Conservation (phyloP, 1,284 basidiomycete species). For the Malassezia globosa region DNA sequence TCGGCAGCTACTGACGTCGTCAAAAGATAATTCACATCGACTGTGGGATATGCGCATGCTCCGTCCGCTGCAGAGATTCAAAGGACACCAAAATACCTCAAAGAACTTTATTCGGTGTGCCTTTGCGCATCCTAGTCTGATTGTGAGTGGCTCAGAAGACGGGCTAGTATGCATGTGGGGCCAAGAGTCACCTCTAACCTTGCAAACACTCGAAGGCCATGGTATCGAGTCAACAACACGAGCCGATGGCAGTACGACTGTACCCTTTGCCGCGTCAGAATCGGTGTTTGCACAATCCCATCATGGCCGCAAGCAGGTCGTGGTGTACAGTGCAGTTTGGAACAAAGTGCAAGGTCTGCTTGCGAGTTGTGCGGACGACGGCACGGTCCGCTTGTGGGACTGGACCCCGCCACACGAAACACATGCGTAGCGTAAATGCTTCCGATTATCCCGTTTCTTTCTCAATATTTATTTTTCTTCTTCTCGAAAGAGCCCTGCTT, state of each 20-base stretch:
- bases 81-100: slow-evolving; percentile 51
- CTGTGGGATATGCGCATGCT: slow-evolving; percentile 44
- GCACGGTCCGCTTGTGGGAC: slow-evolving; percentile 49
- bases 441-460: no score
- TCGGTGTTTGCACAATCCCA: neutral
- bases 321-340: slow-evolving; percentile 50
- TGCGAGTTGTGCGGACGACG: slow-evolving; percentile 50
- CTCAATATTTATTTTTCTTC: no score
- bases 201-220: slow-evolving; percentile 45
- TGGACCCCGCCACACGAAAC: slow-evolving; percentile 19
- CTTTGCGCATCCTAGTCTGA: slow-evolving; percentile 48
- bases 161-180: slow-evolving; percentile 46
- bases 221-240: slow-evolving; percentile 19
- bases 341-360: slow-evolving; percentile 46
- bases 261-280: slow-evolving; percentile 2
- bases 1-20: slow-evolving; percentile 49
- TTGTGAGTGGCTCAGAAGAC: slow-evolving; percentile 50
- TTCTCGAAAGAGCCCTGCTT: no score
- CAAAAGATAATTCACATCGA: slow-evolving; percentile 50
- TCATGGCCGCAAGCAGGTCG: slow-evolving; percentile 11
- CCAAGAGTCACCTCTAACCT: slow-evolving; percentile 37
- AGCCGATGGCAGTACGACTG: no score
- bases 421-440: no score
- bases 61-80: slow-evolving; percentile 49
- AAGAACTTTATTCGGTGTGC: slow-evolving; percentile 51